These are phyloP conservation scores for Phytophthora pluvialis DNA, from an alignment of 352 stramenopile genomes.

Conservation along the genomic window DNA sequence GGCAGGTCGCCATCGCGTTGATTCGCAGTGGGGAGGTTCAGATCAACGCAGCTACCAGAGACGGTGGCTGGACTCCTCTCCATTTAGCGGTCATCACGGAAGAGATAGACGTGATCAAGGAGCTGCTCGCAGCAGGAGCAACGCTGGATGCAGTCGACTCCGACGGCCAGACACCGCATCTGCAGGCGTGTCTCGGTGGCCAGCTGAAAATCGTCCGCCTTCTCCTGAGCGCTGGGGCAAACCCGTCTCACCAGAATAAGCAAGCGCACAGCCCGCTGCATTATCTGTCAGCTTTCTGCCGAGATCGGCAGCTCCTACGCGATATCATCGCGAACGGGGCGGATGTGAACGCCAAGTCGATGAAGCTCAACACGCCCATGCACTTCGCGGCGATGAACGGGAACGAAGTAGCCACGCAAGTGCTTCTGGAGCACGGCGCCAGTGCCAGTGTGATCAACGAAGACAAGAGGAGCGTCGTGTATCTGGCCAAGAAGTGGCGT, in stretches of 20 bases:
- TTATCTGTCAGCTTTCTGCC: slow-evolving; percentile 71
- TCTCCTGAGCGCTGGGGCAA: slow-evolving; percentile 54
- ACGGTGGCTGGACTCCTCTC: slow-evolving; percentile 58
- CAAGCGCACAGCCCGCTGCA: slow-evolving; percentile 70
- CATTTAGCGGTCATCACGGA: slow-evolving; percentile 75
- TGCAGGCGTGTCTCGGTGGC: slow-evolving; percentile 63
- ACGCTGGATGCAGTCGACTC: slow-evolving; percentile 70
- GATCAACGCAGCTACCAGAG: slow-evolving; percentile 57
- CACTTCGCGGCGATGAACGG: slow-evolving; percentile 83
- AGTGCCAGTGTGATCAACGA: slow-evolving; percentile 74
- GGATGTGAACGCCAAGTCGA: slow-evolving; percentile 72
- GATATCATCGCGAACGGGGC: slow-evolving; percentile 57
- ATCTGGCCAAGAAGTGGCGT: slow-evolving; percentile 79
- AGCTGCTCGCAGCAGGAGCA: slow-evolving; percentile 49
- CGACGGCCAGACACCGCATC: slow-evolving; percentile 63
- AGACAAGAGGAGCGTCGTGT: slow-evolving; percentile 78
- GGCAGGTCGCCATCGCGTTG: slow-evolving; percentile 44
- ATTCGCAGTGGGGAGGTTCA: slow-evolving; percentile 48
- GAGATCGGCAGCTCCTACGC: slow-evolving; percentile 50
- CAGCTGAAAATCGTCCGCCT: slow-evolving; percentile 56
- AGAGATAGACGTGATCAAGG: slow-evolving; percentile 51
- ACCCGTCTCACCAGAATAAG: slow-evolving; percentile 72
- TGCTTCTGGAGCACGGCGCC: slow-evolving; percentile 66
- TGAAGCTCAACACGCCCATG: slow-evolving; percentile 78
- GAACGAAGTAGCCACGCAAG: slow-evolving; percentile 66